These are phyloP conservation scores for Tuber umbilicatum DNA, from an alignment of 495 filamentous ascomycete species.

Conservation along the genomic window DNA sequence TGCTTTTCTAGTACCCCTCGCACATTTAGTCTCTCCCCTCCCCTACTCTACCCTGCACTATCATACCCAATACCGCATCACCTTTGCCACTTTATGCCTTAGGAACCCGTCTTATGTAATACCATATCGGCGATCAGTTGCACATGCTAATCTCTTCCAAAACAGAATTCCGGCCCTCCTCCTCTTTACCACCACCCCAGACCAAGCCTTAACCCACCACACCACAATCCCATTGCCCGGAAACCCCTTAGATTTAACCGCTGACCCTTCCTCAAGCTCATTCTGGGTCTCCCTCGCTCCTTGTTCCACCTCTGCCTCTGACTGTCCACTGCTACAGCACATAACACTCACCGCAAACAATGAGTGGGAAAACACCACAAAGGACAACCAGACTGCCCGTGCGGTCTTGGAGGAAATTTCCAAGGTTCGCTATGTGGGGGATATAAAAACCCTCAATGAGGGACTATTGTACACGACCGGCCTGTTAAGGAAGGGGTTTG, in stretches of 20 bases:
- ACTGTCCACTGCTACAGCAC: slow-evolving; percentile 45
- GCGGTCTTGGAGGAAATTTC: slow-evolving; percentile 39
- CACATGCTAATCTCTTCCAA: slow-evolving; percentile 33
- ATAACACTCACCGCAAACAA: slow-evolving; percentile 14
- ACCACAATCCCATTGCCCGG: slow-evolving; percentile 51
- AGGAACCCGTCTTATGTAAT: background rate
- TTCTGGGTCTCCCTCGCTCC: slow-evolving; percentile 54
- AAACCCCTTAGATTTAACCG: slow-evolving; percentile 56
- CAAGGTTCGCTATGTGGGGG: slow-evolving; percentile 25
- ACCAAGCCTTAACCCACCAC: slow-evolving; percentile 47
- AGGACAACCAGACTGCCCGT: slow-evolving; percentile 14
- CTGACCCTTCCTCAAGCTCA: slow-evolving; percentile 31
- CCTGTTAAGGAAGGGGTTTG: slow-evolving; percentile 63
- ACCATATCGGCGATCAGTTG: background rate
- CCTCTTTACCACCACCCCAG: slow-evolving; percentile 48
- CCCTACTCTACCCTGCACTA: background rate
- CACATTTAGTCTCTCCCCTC: background rate
- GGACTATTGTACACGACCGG: slow-evolving; percentile 64
- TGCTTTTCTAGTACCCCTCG: background rate
- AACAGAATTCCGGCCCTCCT: slow-evolving; percentile 57
- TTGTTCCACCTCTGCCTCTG: slow-evolving; percentile 47
- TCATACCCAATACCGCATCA: background rate
- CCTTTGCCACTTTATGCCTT: background rate
- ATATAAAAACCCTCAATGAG: slow-evolving; percentile 46
- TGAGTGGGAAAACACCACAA: slow-evolving; percentile 22